Base-by-base conservation (phyloP, 1,284 basidiomycete species). In the Vanrija sp. region DNA sequence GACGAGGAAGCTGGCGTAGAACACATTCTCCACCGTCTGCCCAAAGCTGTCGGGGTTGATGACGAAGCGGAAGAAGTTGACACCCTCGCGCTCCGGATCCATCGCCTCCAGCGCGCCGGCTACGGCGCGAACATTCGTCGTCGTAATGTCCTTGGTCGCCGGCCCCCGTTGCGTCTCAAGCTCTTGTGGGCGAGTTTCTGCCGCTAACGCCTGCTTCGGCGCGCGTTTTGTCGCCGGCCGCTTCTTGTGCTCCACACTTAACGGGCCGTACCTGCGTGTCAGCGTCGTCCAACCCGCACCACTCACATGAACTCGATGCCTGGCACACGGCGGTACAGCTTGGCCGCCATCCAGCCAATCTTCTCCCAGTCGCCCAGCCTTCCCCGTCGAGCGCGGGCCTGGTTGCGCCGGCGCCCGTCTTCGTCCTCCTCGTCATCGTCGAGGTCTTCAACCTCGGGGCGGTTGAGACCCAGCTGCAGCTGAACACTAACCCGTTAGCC, bases 11-110 rank as follows among this genome's bases (percentile, higher is more conserved):
- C 77, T 78, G 35, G 79, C 72, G 62, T 79, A 81, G 61, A 83
- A 82, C 51, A 80, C 64, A 57, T 83, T 83, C 59, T 83, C 81
- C 43, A 82, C 77, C 1, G 78, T 78, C 49, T 80, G 78, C 19
- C 72, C 68, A 56, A 78, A 82, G 50, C 76, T 77, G 6, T 73
- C 48, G 3, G 80, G 80, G 56, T 82, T 78, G 49, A 81, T 63
- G 35, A 79, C 72, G 56, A 81, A 78, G 19, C 66, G 45, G 69
- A 81, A 80, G 47, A 72, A 78, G 53, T 71, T 78, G 65, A 61
- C 70, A 48, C 53, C 78, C 38, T 66, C 24, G 25, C 61, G 47
- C 3, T 53, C 37, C 2, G 59, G 63, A 42, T 69, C 72, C 10
- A 55, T 23, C 8, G 54, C 36, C 9, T 24, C 12, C 9, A 73